Evolutionary conservation across 495 filamentous ascomycete genomes (phyloP), one percentile per base, ranked within the genome.

Genomic region (Patellaria atrata): DNA sequence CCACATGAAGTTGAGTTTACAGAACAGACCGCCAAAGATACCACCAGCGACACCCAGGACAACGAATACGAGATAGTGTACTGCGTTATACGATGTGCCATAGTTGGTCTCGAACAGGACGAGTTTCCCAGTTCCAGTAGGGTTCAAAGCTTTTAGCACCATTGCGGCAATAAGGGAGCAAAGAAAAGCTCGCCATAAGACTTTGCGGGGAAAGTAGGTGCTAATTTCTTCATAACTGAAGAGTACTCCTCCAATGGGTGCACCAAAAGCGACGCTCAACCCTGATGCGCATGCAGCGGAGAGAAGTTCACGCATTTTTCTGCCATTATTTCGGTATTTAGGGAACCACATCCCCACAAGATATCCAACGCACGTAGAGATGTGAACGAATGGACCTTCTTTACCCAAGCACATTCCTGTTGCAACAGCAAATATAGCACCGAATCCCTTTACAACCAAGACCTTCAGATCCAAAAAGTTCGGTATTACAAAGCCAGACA

Each of bases 311-410:
- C 68, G 51, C 52, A 71, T 50, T 35, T 67, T 67, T 20, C 64
- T 52, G 1, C 60, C 58, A 41, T 72, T 72, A 4, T 68, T 54
- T 13, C 56, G 46, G 37, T 70, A 71, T 37, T 70, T 69, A 0
- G 64, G 65, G 27, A 73, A 68, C 25, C 51, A 35, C 13, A 35
- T 57, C 9, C 60, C 65, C 0, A 73, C 66, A 2, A 71, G 52
- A 35, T 70, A 64, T n/a, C 65, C 67, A 1, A 63, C 63, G 41
- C 68, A 70, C 2, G 66, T 64, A 4, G 63, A 64, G 12, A 73
- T 73, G 42, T 73, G 68, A 1, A 73, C 68, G 37, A 73, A 73
- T 1, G 68, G 69, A 0, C 69, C 68, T 57, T 72, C 68, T 55
- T 72, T 73, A 1, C 69, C 68, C 14, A 72, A 51, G 43, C 64